These are phyloP conservation scores for Populus tremula DNA, from an alignment of 345 rosid species.

Conservation along the genomic window DNA sequence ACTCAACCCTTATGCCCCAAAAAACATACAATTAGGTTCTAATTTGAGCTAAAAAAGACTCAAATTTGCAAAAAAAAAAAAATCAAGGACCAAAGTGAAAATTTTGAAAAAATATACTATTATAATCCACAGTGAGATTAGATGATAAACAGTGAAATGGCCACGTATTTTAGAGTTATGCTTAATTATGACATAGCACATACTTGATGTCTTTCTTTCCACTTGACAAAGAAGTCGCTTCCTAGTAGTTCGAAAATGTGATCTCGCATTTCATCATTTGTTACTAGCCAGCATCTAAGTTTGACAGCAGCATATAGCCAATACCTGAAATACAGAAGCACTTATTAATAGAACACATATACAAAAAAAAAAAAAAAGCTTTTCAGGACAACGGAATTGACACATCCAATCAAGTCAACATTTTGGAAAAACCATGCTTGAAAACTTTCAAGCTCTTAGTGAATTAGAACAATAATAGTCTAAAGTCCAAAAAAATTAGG, in stretches of 20 bases:
- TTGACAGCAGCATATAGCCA: conserved; percentile 89
- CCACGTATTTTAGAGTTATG: too few species aligned
- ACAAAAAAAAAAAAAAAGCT: neutral
- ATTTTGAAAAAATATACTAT: too few species aligned
- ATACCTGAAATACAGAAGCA: conserved; percentile 45
- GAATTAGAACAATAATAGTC: neutral
- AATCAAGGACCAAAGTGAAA: too few species aligned
- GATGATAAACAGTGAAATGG: too few species aligned
- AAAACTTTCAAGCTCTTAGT: neutral
- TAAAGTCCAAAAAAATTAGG: neutral
- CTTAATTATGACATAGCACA: neutral
- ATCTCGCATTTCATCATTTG: conserved; percentile 95
- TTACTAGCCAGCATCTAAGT: conserved; percentile 73
- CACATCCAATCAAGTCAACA: neutral
- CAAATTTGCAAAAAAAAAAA: too few species aligned
- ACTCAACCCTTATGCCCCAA: too few species aligned
- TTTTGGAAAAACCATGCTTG: neutral
- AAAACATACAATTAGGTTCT: too few species aligned
- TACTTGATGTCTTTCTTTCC: conserved; percentile 94
- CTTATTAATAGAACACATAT: neutral
- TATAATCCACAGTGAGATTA: too few species aligned
- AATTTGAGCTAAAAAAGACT: too few species aligned
- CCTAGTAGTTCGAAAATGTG: conserved; percentile 86
- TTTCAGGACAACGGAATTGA: neutral
- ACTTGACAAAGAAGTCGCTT: conserved; percentile 58